Evolutionary conservation across 352 stramenopile species (phyloP), one percentile per base, ranked within the genome.

Genomic region (Stephanocyclus meneghinianus): DNA sequence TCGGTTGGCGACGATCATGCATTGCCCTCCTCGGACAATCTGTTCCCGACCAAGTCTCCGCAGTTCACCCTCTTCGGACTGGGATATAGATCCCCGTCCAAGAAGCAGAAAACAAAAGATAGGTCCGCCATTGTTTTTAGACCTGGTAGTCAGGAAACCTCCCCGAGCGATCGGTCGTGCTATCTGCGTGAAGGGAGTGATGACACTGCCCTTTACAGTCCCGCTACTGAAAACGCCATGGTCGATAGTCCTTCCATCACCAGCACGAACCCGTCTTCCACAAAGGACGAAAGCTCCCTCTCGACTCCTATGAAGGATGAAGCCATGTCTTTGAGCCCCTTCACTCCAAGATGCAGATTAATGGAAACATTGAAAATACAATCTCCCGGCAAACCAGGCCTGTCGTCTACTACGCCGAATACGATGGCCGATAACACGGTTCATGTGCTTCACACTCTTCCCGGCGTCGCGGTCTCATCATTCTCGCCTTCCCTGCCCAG

Each of bases 361-460:
- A 66, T 80, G 73, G 53, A 70, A 32, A 51, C 64, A 1, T 69
- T 80, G 32, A 66, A 44, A 42, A 71, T 80, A 21, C 35, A 21
- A 15, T 74, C 62, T 10, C 62, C 32, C 30, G 55, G 51, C 11
- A 44, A 11, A n/a, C 37, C 53, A 26, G 18, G 48, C 11, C 37
- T 63, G 15, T 51, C 53, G 1, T 42, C 56, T 21, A 61, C 62
- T 59, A 50, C 55, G 1, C 42, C 35, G 7, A 8, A 40, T 40
- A 40, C 35, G 7, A 40, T 40, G 35, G 21, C 53, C 21, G 6
- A 30, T 47, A 47, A 18, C 1, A 69, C 0, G 0, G 16, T 15
- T 0, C 44, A 18, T 29, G 3, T 3, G 48, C 26, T 42, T 47
- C 32, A 37, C 6, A 21, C 37, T 32, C 30, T 55, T 66, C 61